These are phyloP conservation scores for Neonectria hederae DNA, from an alignment of 2,329 filamentous ascomycete species.

Conservation along the genomic window DNA sequence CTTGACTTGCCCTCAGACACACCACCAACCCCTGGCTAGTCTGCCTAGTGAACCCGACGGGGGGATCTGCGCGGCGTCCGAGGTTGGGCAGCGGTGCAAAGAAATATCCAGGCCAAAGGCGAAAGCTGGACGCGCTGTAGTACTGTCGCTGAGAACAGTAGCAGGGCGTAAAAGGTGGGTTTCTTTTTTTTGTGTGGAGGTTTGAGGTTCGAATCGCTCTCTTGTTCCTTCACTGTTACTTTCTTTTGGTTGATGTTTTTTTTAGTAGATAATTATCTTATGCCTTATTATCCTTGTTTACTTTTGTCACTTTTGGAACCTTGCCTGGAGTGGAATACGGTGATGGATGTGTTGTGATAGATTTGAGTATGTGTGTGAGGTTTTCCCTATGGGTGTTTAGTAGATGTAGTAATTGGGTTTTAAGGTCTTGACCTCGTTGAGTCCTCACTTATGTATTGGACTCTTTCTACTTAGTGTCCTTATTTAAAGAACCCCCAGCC, in stretches of 20 bases:
- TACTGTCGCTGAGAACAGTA: slow-evolving; percentile 34
- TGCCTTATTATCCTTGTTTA: not conserved
- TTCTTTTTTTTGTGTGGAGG: slow-evolving; percentile 13
- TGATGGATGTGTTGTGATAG: not conserved
- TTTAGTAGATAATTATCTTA: not conserved
- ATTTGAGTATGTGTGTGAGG: not conserved
- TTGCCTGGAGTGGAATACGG: not conserved
- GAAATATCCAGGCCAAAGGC: slow-evolving; percentile 36
- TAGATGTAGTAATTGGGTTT: not conserved
- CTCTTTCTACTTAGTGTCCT: not conserved
- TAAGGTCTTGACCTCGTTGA: not conserved
- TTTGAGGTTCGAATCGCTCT: not conserved
- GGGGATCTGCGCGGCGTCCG: slow-evolving; percentile 21
- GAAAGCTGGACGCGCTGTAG: slow-evolving; percentile 41
- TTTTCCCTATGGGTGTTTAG: not conserved
- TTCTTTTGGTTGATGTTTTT: not conserved
- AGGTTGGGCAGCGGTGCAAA: slow-evolving; percentile 40
- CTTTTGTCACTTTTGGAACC: not conserved
- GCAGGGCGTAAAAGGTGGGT: slow-evolving; percentile 28
- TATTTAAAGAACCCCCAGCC: not conserved
- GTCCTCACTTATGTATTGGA: not conserved
- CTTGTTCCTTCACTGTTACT: not conserved
- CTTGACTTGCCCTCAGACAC: slow-evolving; percentile 33
- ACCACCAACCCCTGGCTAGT: slow-evolving; percentile 33
- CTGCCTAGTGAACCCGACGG: not conserved